Base-by-base conservation (phyloP, 1,284 basidiomycete genomes). In the Leccinum subrobustum region DNA sequence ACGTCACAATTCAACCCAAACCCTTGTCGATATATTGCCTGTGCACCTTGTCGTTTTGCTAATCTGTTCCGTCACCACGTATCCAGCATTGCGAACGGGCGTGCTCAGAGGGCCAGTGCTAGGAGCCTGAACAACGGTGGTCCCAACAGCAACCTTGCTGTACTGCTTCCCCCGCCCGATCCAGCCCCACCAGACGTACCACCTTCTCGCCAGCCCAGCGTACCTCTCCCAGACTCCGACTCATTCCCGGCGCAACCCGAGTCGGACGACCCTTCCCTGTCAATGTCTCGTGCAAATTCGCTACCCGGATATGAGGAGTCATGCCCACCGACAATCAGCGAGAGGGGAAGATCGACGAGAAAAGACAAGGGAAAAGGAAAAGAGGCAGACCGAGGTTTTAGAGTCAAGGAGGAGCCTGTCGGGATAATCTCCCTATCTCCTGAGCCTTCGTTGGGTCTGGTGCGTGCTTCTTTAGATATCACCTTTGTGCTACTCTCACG, bases 61-160 rank as follows among this genome's bases (percentile, higher is more conserved):
- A 39, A 18, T 56, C 53, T 39, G 20, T 2, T 29, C 64, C 62
- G 51, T 67, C 61, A 33, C 57, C 61, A 39, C 58, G 25, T 57
- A 62, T 59, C 57, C 68, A 87, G 86, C 65, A 74, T 79, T 67
- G 77, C 79, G 42, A 82, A 85, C 59, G 83, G 85, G 69, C 83
- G 89, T 66, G 86, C 89, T 60, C 89, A 91, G 71, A 85, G 89
- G 75, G 87, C 88, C 51, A 86, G 84, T 62, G 86, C 89, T 65
- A 87, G 89, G 64, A 83, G 81, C 73, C 78, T 89, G 69, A 83
- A 82, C 72, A 83, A 80, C 70, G 78, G 50, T 31, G 52, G 59
- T 60, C 52, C 42, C 31, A 58, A 27, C 59, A 60, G 14, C 56
- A 65, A 75, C 60, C 44, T 78, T 60, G 25, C 59, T 56, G 48